phyloP scores from a whole-genome alignment of 148 eudicot genomes.

The Camellia japonica region DNA sequence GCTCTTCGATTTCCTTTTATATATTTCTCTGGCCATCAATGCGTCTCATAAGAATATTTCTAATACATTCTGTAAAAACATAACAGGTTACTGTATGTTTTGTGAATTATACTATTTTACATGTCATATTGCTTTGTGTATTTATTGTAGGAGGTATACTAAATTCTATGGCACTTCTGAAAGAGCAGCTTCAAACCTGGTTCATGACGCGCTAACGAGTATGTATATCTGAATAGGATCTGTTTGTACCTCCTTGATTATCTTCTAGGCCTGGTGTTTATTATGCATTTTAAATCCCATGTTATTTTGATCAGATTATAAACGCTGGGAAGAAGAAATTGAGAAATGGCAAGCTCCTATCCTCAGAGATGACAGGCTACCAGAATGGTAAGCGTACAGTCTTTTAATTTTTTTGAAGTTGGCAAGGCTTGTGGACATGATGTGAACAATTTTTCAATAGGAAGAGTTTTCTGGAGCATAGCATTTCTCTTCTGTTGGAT shows the following conservation, averaged over 20 bases:
- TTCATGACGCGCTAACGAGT: constrained; percentile 90
- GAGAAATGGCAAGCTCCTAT: constrained; percentile 97
- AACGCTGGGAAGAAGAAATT: constrained; percentile 95
- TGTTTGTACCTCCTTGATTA: neutral
- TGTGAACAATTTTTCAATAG: neutral
- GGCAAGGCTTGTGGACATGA: neutral
- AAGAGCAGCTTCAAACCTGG: constrained; percentile 77
- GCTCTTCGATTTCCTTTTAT: neutral
- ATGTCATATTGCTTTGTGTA: constrained; percentile 5
- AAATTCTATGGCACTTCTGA: constrained; percentile 89
- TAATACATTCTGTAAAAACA: neutral
- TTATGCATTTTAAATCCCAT: neutral
- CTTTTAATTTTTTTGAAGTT: neutral
- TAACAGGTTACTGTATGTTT: neutral
- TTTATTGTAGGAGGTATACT: constrained; percentile 75
- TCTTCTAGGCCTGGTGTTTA: neutral
- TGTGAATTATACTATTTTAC: neutral
- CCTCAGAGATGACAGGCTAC: constrained; percentile 75
- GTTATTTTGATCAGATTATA: constrained; percentile 63
- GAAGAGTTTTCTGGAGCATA: neutral
- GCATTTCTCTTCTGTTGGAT: constrained; percentile 10
- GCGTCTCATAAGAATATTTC: no score
- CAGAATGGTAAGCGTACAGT: constrained; percentile 72
- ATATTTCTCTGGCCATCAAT: neutral
- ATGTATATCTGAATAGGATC: constrained; percentile 26